A percentile compares a stretch with the other conserved stretches of the same genome.
Conservation (phyloP, 441 rosid species). For the Corymbia calophylla region DNA sequence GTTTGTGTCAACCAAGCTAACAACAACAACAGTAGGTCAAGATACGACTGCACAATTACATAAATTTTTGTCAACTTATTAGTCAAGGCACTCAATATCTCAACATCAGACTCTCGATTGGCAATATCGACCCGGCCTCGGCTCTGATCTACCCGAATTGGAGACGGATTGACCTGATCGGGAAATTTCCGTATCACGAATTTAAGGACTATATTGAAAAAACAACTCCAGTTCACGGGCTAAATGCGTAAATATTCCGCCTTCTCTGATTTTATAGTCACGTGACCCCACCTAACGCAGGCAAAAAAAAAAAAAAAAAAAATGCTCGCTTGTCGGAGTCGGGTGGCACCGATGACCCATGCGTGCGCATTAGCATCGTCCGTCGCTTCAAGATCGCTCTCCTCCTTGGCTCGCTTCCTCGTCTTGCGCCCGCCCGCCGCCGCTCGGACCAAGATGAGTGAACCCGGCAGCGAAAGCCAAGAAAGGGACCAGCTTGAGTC, state of each 20-base stretch:
- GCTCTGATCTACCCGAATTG: neutral
- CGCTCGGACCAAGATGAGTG: conserved; percentile 14
- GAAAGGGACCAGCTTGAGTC: conserved; percentile 29
- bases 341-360: neutral
- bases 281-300: too few species aligned
- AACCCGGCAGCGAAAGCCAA: conserved; percentile 2
- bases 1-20: rapidly evolving
- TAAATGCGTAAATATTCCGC: neutral
- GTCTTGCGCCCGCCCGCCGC: conserved; percentile 3
- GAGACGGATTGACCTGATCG: neutral
- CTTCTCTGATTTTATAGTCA: neutral
- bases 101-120: neutral
- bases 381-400: neutral
- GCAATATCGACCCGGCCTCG: neutral
- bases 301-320: too few species aligned
- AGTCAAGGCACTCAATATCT: neutral
- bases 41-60: rapidly evolving
- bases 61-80: neutral
- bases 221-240: neutral
- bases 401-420: neutral
- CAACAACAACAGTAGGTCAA: neutral
- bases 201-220: neutral
- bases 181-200: neutral
- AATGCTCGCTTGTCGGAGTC: neutral
- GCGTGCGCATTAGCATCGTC: neutral